Percentiles rank a stretch among this genome's conserved stretches.
These are phyloP conservation scores for Phaffomyces antillensis DNA, from an alignment of 805 yeast genomes.

Conservation along the genomic window DNA sequence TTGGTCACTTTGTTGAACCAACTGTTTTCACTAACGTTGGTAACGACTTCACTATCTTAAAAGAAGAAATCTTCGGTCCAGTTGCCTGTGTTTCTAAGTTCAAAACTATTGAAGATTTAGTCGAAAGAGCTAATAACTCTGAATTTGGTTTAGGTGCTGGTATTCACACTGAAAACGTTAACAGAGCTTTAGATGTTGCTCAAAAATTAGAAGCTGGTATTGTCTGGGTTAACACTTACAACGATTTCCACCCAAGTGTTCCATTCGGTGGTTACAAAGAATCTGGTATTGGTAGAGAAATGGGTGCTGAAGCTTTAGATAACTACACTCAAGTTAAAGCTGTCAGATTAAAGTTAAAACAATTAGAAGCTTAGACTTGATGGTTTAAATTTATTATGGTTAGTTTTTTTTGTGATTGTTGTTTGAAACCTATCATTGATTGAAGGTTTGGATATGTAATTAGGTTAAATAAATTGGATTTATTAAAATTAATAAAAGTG, in stretches of 20 bases:
- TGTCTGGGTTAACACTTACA: slow-evolving; percentile 75
- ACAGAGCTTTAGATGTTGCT: slow-evolving; percentile 57
- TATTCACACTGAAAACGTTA: slow-evolving; percentile 57
- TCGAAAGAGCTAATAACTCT: slow-evolving; percentile 59
- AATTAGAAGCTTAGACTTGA: slow-evolving; percentile 3
- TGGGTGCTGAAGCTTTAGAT: slow-evolving; percentile 74
- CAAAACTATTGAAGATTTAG: slow-evolving; percentile 59
- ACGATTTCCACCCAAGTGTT: slow-evolving; percentile 65
- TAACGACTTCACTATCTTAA: slow-evolving; percentile 54
- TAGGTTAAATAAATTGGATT: slow-evolving; percentile 1
- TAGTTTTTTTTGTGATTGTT: too few relatives aligned
- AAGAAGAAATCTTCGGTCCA: slow-evolving; percentile 77
- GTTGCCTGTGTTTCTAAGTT: slow-evolving; percentile 67
- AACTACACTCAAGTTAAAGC: slow-evolving; percentile 73
- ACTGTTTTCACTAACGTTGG: slow-evolving; percentile 65
- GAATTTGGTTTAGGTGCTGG: slow-evolving; percentile 80
- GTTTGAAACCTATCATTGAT: slow-evolving; percentile 4
- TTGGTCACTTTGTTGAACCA: slow-evolving; percentile 70
- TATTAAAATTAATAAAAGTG: background rate
- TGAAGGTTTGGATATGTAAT: slow-evolving; percentile 2
- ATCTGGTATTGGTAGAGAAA: slow-evolving; percentile 81
- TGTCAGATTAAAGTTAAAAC: slow-evolving; percentile 44
- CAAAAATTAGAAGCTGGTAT: slow-evolving; percentile 67
- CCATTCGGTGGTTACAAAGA: slow-evolving; percentile 81
- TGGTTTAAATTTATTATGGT: background rate